Percentiles rank a stretch among this genome's conserved stretches.
phyloP scores from a whole-genome alignment of 2,329 filamentous ascomycete species.

The Ophidiomyces ophidiicola region DNA sequence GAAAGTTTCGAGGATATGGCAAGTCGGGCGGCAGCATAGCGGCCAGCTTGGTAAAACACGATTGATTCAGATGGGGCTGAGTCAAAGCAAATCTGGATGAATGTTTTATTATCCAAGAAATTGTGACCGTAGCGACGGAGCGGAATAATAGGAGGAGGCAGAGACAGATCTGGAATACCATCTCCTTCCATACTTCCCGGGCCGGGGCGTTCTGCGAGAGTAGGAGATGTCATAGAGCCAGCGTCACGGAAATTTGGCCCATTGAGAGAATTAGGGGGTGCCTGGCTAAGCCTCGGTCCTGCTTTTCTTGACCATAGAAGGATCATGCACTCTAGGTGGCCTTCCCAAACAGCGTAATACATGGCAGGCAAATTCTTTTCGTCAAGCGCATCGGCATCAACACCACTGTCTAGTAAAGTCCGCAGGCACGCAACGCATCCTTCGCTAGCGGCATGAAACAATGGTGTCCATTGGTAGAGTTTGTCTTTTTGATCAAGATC shows the following conservation, averaged over 20 bases:
- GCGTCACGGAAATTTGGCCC: conserved; percentile 23
- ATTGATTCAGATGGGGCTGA: conserved; percentile 48
- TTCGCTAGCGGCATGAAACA: conserved; percentile 93
- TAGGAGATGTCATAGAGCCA: conserved; percentile 13
- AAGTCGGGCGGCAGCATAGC: conserved; percentile 85
- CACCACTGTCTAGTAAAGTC: conserved; percentile 65
- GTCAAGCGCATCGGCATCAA: conserved; percentile 66
- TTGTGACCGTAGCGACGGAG: conserved; percentile 92
- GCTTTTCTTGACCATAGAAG: conserved; percentile 47
- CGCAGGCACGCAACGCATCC: conserved; percentile 82
- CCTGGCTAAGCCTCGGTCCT: conserved; percentile 18
- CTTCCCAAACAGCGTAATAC: conserved; percentile 98
- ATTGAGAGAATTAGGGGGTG: conserved; percentile 27
- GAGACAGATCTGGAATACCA: conserved; percentile 78
- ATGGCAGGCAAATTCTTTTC: conserved; percentile 89
- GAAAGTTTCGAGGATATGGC: conserved; percentile 95
- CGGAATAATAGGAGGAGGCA: conserved; percentile 92
- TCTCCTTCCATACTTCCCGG: conserved; percentile 50
- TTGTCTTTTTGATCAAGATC: conserved; percentile 89
- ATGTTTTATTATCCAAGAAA: conserved; percentile 94
- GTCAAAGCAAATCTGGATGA: conserved; percentile 84
- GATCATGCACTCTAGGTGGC: conserved; percentile 86
- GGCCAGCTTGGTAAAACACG: conserved; percentile 91
- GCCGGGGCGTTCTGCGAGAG: conserved; percentile 5
- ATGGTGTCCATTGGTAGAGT: conserved; percentile 90